Evolutionary conservation across 106 monocot genomes (phyloP).

Genomic region (Agapanthus africanus): DNA sequence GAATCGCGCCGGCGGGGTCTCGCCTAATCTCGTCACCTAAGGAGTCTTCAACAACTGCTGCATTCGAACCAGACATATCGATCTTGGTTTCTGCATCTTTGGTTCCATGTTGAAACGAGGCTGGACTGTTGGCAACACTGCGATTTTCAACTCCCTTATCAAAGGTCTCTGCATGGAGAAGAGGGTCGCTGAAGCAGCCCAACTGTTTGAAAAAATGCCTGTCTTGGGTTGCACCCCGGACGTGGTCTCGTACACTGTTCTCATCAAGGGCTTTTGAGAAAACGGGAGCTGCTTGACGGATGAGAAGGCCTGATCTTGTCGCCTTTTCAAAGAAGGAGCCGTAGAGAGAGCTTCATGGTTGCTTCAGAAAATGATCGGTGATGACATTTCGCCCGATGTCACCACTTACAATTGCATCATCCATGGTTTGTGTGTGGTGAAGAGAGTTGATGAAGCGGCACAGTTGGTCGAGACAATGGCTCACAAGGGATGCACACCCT

Average conservation of each 20-base stretch:
- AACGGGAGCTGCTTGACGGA: neutral
- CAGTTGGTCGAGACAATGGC: slow-evolving; percentile 23
- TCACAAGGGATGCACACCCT: too few relatives aligned
- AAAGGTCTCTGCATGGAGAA: slow-evolving; percentile 26
- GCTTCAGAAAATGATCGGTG: neutral
- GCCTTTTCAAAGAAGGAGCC: too few relatives aligned
- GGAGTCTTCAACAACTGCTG: slow-evolving; percentile 8
- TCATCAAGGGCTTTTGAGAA: slow-evolving; percentile 24
- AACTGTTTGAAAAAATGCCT: slow-evolving; percentile 19
- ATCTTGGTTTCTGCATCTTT: slow-evolving; percentile 13
- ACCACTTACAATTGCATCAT: too few relatives aligned
- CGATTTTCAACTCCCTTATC: slow-evolving; percentile 19
- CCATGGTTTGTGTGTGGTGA: neutral
- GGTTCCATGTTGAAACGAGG: slow-evolving; percentile 13
- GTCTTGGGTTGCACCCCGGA: slow-evolving; percentile 7
- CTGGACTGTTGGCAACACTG: slow-evolving; percentile 1
- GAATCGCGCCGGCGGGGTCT: slow-evolving; percentile 10
- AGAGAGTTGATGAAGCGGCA: slow-evolving; percentile 6
- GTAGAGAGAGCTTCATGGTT: too few relatives aligned
- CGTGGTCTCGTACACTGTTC: slow-evolving; percentile 19
- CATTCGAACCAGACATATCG: neutral
- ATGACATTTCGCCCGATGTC: too few relatives aligned
- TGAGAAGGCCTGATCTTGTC: too few relatives aligned
- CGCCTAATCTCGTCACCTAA: neutral
- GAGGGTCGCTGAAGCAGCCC: slow-evolving; percentile 11